Conservation (phyloP, 2,329 filamentous ascomycete species). For the Apiospora malaysiana region DNA sequence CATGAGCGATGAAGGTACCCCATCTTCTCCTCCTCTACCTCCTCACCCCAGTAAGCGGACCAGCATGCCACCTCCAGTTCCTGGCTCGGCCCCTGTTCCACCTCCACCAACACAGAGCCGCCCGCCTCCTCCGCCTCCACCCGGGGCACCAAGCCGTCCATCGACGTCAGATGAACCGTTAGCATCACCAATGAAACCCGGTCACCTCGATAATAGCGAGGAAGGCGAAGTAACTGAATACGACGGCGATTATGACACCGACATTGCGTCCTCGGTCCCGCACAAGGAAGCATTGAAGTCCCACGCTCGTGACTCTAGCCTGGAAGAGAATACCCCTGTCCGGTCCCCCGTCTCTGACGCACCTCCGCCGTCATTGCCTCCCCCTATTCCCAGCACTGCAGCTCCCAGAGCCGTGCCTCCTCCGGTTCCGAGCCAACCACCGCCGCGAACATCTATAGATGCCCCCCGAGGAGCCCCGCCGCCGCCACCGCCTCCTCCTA, state of each 20-base stretch:
- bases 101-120: slow-evolving; percentile 58
- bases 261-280: slow-evolving; percentile 91
- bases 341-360: slow-evolving; percentile 57
- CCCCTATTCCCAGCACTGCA: slow-evolving; percentile 60
- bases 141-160: slow-evolving; percentile 56
- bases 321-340: slow-evolving; percentile 72
- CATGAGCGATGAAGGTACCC: slow-evolving; percentile 43
- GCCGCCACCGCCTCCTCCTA: slow-evolving; percentile 55
- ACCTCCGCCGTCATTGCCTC: slow-evolving; percentile 52
- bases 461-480: slow-evolving; percentile 73
- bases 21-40: slow-evolving; percentile 44
- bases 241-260: slow-evolving; percentile 97
- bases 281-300: slow-evolving; percentile 92
- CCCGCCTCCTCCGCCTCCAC: slow-evolving; percentile 71
- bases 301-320: slow-evolving; percentile 77
- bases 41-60: slow-evolving; percentile 55
- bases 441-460: slow-evolving; percentile 67
- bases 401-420: slow-evolving; percentile 68
- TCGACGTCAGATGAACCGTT: slow-evolving; percentile 62
- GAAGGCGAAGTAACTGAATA: slow-evolving; percentile 90
- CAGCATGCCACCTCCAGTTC: slow-evolving; percentile 67
- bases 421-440: slow-evolving; percentile 67
- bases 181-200: slow-evolving; percentile 49
- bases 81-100: slow-evolving; percentile 52
- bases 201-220: slow-evolving; percentile 59